These are phyloP conservation scores for Tarenaya hassleriana DNA, from an alignment of 345 rosid genomes.

Conservation along the genomic window DNA sequence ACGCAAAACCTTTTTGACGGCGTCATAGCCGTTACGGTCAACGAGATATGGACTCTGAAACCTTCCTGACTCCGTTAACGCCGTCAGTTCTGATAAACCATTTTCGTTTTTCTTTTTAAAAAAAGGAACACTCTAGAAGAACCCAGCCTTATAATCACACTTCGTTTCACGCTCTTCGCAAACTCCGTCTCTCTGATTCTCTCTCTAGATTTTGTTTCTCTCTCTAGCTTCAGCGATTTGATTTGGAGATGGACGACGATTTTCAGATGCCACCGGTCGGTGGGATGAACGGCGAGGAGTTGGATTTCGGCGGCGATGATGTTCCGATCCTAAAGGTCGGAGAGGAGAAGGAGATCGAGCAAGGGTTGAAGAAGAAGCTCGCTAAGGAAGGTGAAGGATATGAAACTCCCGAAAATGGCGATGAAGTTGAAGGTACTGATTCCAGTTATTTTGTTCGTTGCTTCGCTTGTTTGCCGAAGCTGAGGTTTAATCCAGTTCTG, in stretches of 20 bases:
- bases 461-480: neutral
- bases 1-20: too few species aligned
- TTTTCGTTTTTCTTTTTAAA: too few species aligned
- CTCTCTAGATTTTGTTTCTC: too few species aligned
- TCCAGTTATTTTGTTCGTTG: neutral
- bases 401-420: slow-evolving; percentile 65
- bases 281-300: slow-evolving; percentile 42
- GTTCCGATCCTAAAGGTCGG: slow-evolving; percentile 38
- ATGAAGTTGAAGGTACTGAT: slow-evolving; percentile 70
- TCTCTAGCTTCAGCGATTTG: neutral
- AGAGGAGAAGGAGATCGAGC: slow-evolving; percentile 78
- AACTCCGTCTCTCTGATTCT: too few species aligned
- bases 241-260: slow-evolving; percentile 48
- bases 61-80: too few species aligned
- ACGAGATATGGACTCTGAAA: too few species aligned
- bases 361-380: slow-evolving; percentile 84
- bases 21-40: too few species aligned
- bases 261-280: slow-evolving; percentile 46
- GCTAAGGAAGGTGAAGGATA: slow-evolving; percentile 64
- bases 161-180: neutral
- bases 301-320: slow-evolving; percentile 39
- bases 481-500: slow-evolving; percentile 2
- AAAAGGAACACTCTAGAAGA: too few species aligned
- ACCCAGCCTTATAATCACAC: too few species aligned
- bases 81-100: too few species aligned